Evolutionary conservation across 805 yeast species (phyloP).

Genomic region (Hanseniaspora osmophila): DNA sequence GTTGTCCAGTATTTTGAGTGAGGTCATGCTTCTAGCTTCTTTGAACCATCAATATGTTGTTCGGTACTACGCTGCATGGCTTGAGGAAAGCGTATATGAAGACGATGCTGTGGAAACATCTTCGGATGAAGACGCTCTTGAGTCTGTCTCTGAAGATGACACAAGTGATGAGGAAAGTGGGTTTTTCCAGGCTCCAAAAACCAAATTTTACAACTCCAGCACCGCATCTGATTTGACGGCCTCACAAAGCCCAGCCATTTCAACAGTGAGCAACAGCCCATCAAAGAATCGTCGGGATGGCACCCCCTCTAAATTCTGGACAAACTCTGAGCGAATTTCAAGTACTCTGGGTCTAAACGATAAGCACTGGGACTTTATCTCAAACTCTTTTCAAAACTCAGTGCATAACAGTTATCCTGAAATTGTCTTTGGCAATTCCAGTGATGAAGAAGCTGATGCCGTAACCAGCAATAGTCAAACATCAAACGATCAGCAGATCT

Average conservation of each 20-base stretch:
- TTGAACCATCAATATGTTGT: conserved; percentile 92
- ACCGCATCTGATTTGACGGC: not conserved
- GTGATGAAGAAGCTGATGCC: conserved; percentile 8
- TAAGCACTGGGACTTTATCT: conserved; percentile 47
- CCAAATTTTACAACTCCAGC: not conserved
- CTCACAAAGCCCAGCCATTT: not conserved
- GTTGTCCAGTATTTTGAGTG: conserved; percentile 69
- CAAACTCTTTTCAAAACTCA: conserved; percentile 34
- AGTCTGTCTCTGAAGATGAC: not conserved
- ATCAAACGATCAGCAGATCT: conserved; percentile 1
- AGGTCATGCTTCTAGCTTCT: conserved; percentile 82
- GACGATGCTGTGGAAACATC: conserved; percentile 24
- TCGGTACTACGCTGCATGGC: conserved; percentile 94
- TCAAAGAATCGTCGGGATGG: too few relatives aligned
- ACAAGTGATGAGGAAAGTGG: conserved; percentile 6
- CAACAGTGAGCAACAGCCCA: too few relatives aligned
- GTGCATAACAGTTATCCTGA: not conserved
- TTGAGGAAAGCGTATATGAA: conserved; percentile 46
- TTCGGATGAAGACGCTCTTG: conserved; percentile 17
- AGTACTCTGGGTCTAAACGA: not conserved
- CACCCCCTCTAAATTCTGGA: conserved; percentile 1
- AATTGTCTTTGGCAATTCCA: conserved; percentile 5
- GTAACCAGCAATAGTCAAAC: conserved; percentile 5
- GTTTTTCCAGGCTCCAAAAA: conserved; percentile 3
- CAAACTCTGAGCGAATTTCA: not conserved